phyloP scores from a whole-genome alignment of 2,329 filamentous ascomycete genomes.

The Neonectria sp. region DNA sequence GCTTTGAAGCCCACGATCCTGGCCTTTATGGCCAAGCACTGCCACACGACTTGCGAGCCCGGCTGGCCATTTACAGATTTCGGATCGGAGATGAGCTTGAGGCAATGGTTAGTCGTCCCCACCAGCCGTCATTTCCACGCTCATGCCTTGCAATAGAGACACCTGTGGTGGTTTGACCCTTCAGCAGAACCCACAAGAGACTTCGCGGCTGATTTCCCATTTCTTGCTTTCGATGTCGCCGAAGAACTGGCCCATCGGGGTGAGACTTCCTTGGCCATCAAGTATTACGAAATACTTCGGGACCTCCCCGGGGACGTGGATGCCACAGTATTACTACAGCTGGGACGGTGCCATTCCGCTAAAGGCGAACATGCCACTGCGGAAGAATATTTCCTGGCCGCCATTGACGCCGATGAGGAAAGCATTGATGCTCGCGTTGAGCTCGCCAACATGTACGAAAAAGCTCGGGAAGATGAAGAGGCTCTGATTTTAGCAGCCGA shows the following conservation, averaged over 20 bases:
- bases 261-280: conserved; percentile 59
- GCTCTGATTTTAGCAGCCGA: conserved; percentile 85
- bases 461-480: conserved; percentile 78
- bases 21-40: conserved; percentile 80
- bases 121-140: conserved; percentile 17
- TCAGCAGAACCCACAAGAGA: conserved; percentile 63
- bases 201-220: conserved; percentile 76
- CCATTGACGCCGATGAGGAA: conserved; percentile 79
- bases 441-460: conserved; percentile 88
- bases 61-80: conserved; percentile 87
- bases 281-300: conserved; percentile 70
- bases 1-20: conserved; percentile 65
- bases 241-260: conserved; percentile 57
- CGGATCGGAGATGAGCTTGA: conserved; percentile 78
- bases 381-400: conserved; percentile 82
- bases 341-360: conserved; percentile 79
- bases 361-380: conserved; percentile 77
- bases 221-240: conserved; percentile 82
- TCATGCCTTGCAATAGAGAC: conserved; percentile 61
- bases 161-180: conserved; percentile 80
- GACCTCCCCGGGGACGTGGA: conserved; percentile 65
- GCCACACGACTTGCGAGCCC: conserved; percentile 86
- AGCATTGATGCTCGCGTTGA: conserved; percentile 84
- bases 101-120: conserved; percentile 74
- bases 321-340: conserved; percentile 66